Conservation (phyloP, 2,329 filamentous ascomycete species). For the Alternaria atra region DNA sequence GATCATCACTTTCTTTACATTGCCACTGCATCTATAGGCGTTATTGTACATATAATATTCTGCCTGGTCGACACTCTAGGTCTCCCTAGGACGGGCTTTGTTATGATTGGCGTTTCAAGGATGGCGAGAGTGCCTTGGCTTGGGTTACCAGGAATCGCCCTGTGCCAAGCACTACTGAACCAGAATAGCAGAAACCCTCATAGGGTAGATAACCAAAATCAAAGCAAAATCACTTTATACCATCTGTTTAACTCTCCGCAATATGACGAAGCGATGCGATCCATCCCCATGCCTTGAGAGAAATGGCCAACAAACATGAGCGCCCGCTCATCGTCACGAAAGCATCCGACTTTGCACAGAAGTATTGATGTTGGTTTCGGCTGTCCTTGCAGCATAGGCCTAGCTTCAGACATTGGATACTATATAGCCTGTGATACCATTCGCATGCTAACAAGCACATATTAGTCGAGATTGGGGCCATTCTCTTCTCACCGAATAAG, state of each 20-base stretch:
- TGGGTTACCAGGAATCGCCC: not conserved
- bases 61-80: not conserved
- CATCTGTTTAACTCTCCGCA: rapidly evolving
- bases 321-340: too few relatives aligned
- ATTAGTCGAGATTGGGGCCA: not conserved
- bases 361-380: not conserved
- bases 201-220: not conserved
- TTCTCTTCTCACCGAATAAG: not conserved
- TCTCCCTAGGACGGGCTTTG: not conserved
- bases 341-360: not conserved
- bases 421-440: not conserved
- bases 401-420: not conserved
- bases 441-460: not conserved
- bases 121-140: not conserved
- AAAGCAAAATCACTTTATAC: not conserved
- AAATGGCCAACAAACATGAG: not conserved
- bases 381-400: not conserved
- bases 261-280: not conserved
- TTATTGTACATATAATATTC: constrained; percentile 19
- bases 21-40: constrained; percentile 32
- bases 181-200: not conserved
- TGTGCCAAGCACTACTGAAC: not conserved
- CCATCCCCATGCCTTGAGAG: not conserved
- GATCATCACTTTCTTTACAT: constrained; percentile 20
- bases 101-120: constrained; percentile 7